Base-by-base conservation (phyloP, 768 basidiomycete genomes). In the Phaeotremella fagi region DNA sequence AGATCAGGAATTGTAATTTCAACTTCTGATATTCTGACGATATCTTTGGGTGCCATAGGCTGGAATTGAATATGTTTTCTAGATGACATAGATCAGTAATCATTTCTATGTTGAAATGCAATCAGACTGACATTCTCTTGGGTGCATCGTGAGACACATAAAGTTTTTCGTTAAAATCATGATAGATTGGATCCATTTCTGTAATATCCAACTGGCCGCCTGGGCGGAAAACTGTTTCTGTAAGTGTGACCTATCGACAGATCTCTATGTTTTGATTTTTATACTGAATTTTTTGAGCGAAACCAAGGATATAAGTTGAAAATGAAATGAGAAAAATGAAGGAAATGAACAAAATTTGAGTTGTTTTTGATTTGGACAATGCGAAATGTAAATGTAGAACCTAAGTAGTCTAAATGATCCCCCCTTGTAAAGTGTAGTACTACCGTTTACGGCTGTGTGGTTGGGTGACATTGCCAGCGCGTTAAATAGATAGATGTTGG, bases 61-160 rank as follows among this genome's bases (percentile, higher is more conserved):
- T 87, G 87, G 76, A 98, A 99, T 79, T 98, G 95, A 27, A 99
- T 81, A 73, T 88, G 85, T 79, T 97, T 97, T 67, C 92, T 95
- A 71, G 51, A 29, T 0, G 26, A 50, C 35, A 56, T 31, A 18
- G n/a, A 38, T 12, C 45, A 48, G 14, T 4, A 41, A 46, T 4
- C 54, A 55, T 31, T 14, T 29, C 28, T 23, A 15, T 1, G 18
- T n/a, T n/a, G n/a, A n/a, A 38, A 6, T 29, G 24, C 1, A 18
- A 22, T 23, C 26, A 20, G 16, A 62, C 74, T 62, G 37, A 75
- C 74, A 76, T 75, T 50, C 72, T 49, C 36, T 71, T 67, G 14
- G 75, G 75, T 12, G 74, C 74, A 60, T 75, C 72, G 42, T 69
- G 66, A 3, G 68, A 61, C 33, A 76, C 75, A 54, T 76, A 75